phyloP scores from a whole-genome alignment of 148 eudicot genomes.

The Suaeda aralocaspica region DNA sequence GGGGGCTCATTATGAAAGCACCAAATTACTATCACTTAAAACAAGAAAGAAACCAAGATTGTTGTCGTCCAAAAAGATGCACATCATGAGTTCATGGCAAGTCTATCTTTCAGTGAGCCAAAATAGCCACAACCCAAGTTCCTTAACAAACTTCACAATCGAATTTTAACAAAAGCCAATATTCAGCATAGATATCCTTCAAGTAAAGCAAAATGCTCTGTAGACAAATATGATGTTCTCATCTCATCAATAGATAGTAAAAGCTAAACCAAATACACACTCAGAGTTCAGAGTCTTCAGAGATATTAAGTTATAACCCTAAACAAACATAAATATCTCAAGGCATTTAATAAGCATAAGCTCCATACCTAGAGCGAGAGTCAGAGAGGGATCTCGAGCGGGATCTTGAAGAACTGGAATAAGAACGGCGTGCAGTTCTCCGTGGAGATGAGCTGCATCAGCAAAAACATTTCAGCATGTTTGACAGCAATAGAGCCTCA shows the following conservation, averaged over 20 bases:
- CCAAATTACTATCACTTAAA: background rate
- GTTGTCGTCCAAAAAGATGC: background rate
- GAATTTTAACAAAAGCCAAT: too few species aligned
- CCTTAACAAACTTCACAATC: too few species aligned
- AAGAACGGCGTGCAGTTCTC: conserved; percentile 45
- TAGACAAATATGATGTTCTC: too few species aligned
- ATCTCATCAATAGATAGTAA: too few species aligned
- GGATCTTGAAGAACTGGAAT: conserved; percentile 55
- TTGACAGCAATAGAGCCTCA: background rate
- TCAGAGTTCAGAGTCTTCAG: background rate
- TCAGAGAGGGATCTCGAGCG: conserved; percentile 40
- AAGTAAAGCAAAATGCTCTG: too few species aligned
- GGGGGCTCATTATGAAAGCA: background rate
- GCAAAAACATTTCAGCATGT: background rate
- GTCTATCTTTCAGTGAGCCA: background rate
- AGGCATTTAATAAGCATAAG: background rate
- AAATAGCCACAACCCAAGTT: too few species aligned
- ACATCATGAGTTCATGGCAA: background rate
- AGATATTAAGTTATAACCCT: background rate
- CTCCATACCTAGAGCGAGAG: conserved; percentile 51
- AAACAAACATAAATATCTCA: background rate
- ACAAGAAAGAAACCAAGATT: background rate
- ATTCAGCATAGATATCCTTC: too few species aligned
- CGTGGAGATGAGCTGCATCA: conserved; percentile 58
- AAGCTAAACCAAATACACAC: background rate